Base-by-base conservation (phyloP, 2,329 filamentous ascomycete species). In the Leptodontidium sp. region DNA sequence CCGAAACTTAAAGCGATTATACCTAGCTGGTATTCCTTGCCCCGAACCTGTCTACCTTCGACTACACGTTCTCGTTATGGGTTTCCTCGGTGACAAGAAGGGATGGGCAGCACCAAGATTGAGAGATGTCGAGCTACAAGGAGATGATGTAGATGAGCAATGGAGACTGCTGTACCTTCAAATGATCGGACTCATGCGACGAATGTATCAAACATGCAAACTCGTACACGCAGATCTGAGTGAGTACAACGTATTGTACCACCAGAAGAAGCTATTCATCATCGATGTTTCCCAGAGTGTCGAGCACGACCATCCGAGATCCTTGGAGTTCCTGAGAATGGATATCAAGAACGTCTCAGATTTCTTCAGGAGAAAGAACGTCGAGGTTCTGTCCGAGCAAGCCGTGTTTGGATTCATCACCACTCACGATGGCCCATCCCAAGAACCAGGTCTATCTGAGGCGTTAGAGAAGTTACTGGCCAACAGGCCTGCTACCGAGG, bases 281-380 rank as follows among this genome's bases (percentile, higher is more conserved):
- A 99, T 99, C 79, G 96, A 99, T 81, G 96, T 99, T 53, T 97
- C 93, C 66, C 96, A 99, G 82, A 96, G 92, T 77, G 96, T 99
- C 24, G 97, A 98, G 83, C 94, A 97, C 74, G 95, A 98, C 75
- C 96, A 99, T 80, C 96, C 96, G 0, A 88, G 93, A 68, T 95
- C 93, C 1, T 85, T 97, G 38, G 95, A 98, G 79, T 99, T 99
- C 78, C 81, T 99, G 75, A 90, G 96, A 43, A 98, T 98, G 94
- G 96, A 99, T 78, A 94, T 99, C 81, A 98, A 98, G 85, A 99
- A 99, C 78, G 89, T 97, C 1, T 91, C 90, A 26, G 93, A 97
- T 79, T 99, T 97, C 82, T 99, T 98, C 87, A 86, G 90, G 38
- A 87, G 92, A 24, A 91, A 97, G 79, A 91, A 91, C 50, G 93